Evolutionary conservation across 2,329 filamentous ascomycete genomes (phyloP), one percentile per base, ranked within the genome.

Genomic region (Ophiocordyceps polyrhachis-furcata): DNA sequence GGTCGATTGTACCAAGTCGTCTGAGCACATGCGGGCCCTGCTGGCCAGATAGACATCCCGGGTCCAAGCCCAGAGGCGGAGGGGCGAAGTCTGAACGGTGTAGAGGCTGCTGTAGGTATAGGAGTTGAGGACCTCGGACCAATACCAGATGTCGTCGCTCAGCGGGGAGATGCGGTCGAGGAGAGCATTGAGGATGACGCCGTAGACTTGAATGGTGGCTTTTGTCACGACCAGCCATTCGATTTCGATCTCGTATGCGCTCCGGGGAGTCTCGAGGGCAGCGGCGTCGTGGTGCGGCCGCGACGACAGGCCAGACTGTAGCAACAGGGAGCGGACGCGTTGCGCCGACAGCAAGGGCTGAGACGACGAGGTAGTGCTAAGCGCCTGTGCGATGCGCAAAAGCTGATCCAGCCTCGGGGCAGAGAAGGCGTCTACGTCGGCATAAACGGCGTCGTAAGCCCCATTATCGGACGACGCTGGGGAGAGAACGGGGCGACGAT

Each of bases 211-310:
- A n/a, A 88, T 77, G 0, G 88, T 84, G 5, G 88, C 88, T 61
- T 96, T 98, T 62, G 83, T 85, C 28, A 93, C 74, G 15, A 95
- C 68, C 21, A 95, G 65, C 91, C 91, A 96, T 61, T 93, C 82
- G 43, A 95, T 71, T 55, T 95, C 84, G 43, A 74, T 71, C 57
- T 87, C 80, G 55, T 84, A 81, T 17, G 67, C 64, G 46, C 55
- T 67, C 51, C 64, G 69, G 7, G 52, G 47, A 23, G 51, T 50
- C 21, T 54, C 51, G 12, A 57, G 50, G 28, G 46, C 48, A 23
- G 53, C 46, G 14, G 62, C 58, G 46, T 64, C 58, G 21, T 60
- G 56, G 45, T 40, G 62, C 56, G 46, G 62, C 57, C 28, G 25
- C 8, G 64, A 63, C 38, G 69, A 66, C 44, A 84, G 65, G 12